phyloP scores from a whole-genome alignment of 2,329 filamentous ascomycete species.

The Monosporascus ibericus region DNA sequence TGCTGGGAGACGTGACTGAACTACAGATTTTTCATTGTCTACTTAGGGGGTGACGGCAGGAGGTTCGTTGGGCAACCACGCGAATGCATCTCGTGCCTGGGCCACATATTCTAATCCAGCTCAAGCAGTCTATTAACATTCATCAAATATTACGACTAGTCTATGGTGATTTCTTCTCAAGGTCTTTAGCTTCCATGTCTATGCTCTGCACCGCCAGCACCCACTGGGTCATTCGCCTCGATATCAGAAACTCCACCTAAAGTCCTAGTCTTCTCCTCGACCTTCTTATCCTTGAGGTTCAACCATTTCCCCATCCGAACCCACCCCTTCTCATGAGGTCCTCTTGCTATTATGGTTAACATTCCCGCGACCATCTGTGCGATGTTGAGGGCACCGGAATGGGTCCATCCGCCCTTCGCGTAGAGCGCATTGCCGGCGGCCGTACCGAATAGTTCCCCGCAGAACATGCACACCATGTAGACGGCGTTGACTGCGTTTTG shows the following conservation, averaged over 20 bases:
- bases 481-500: conserved; percentile 32
- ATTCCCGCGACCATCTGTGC: conserved; percentile 22
- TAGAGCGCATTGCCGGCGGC: conserved; percentile 26
- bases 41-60: no score
- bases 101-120: neutral
- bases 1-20: neutral
- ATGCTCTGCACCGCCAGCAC: conserved; percentile 4
- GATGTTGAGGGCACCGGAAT: conserved; percentile 24
- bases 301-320: conserved; percentile 28
- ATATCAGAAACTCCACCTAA: conserved; percentile 1
- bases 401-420: conserved; percentile 25
- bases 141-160: no score
- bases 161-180: neutral
- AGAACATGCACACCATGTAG: conserved; percentile 28
- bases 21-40: neutral
- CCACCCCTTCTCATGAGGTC: conserved; percentile 26
- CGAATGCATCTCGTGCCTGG: neutral
- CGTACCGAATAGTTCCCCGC: conserved; percentile 27
- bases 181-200: neutral
- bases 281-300: conserved; percentile 15
- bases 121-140: neutral
- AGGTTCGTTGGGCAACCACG: neutral
- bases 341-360: conserved; percentile 14
- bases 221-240: conserved; percentile 5
- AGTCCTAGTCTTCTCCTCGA: conserved; percentile 3